A percentile compares a stretch with the other conserved stretches of the same genome.
Evolutionary conservation across 2,329 filamentous ascomycete species (phyloP).

Genomic region (Trichoderma koningiopsis): DNA sequence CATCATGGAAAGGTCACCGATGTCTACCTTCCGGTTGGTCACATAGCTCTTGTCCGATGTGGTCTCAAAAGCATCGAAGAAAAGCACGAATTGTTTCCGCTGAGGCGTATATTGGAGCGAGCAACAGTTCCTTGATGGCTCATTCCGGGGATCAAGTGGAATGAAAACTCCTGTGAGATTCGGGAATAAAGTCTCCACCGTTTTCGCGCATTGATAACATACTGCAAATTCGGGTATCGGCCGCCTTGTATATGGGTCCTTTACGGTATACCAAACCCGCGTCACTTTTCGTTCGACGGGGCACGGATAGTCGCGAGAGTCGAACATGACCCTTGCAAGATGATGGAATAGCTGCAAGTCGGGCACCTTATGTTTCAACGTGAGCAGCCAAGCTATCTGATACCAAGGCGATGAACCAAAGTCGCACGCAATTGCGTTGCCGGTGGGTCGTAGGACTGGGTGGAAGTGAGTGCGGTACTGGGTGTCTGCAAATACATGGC

Average conservation of each 20-base stretch:
- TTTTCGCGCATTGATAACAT: constrained; percentile 73
- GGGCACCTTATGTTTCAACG: constrained; percentile 66
- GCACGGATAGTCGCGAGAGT: constrained; percentile 58
- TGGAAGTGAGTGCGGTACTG: constrained; percentile 68
- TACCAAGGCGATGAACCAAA: constrained; percentile 80
- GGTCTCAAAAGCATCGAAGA: constrained; percentile 63
- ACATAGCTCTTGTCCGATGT: constrained; percentile 54
- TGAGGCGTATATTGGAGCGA: constrained; percentile 63
- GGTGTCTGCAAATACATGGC: constrained; percentile 67
- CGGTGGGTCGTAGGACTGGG: constrained; percentile 57
- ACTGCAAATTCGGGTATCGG: constrained; percentile 72
- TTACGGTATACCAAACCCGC: constrained; percentile 75
- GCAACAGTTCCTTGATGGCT: constrained; percentile 60
- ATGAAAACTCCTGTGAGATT: constrained; percentile 69
- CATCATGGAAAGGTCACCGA: constrained; percentile 64
- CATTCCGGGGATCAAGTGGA: constrained; percentile 49
- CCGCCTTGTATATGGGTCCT: constrained; percentile 65
- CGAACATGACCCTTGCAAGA: constrained; percentile 60
- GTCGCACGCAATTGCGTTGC: constrained; percentile 68
- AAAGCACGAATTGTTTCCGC: constrained; percentile 57
- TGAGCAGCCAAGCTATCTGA: constrained; percentile 80
- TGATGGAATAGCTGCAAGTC: constrained; percentile 70
- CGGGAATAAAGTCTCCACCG: constrained; percentile 73
- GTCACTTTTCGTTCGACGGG: constrained; percentile 56
- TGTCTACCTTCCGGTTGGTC: constrained; percentile 53